Evolutionary conservation across 2,329 filamentous ascomycete species (phyloP).

Genomic region (Verticillium zaregamsianum): DNA sequence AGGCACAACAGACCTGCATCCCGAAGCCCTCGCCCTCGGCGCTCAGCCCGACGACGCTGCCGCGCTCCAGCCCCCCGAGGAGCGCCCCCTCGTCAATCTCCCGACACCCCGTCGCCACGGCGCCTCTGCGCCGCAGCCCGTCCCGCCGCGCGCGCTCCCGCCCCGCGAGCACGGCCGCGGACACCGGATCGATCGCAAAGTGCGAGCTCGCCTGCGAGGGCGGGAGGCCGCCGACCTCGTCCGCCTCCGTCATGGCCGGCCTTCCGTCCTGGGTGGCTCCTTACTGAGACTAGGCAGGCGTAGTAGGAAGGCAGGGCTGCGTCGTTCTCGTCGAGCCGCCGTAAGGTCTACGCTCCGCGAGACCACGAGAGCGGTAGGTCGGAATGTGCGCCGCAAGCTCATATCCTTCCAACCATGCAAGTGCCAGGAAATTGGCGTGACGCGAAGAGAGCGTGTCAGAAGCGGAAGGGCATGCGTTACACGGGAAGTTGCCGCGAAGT

Average conservation of each 20-base stretch:
- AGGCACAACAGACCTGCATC: conserved; percentile 29
- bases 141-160: conserved; percentile 32
- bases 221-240: not conserved
- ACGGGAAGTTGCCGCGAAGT: not conserved
- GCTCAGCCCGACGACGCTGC: conserved; percentile 49
- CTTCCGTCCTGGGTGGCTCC: not conserved
- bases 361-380: too few species aligned
- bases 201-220: conserved; percentile 31
- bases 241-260: not conserved
- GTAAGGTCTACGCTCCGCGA: too few species aligned
- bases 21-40: conserved; percentile 47
- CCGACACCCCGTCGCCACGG: conserved; percentile 36
- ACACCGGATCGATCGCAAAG: conserved; percentile 37
- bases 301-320: too few species aligned
- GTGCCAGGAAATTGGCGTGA: not conserved
- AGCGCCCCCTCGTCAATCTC: conserved; percentile 47
- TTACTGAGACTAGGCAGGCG: too few species aligned
- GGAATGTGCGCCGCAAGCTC: too few species aligned
- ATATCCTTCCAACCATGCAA: too few species aligned
- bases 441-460: not conserved
- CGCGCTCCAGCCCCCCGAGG: conserved; percentile 43
- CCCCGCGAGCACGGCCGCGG: conserved; percentile 36
- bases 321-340: too few species aligned
- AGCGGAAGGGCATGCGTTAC: not conserved
- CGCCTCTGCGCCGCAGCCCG: conserved; percentile 22